Percentiles rank a stretch among this genome's conserved stretches.
These are phyloP conservation scores for Incumbomyces delicatus DNA, from an alignment of 2,329 filamentous ascomycete genomes.

Conservation along the genomic window DNA sequence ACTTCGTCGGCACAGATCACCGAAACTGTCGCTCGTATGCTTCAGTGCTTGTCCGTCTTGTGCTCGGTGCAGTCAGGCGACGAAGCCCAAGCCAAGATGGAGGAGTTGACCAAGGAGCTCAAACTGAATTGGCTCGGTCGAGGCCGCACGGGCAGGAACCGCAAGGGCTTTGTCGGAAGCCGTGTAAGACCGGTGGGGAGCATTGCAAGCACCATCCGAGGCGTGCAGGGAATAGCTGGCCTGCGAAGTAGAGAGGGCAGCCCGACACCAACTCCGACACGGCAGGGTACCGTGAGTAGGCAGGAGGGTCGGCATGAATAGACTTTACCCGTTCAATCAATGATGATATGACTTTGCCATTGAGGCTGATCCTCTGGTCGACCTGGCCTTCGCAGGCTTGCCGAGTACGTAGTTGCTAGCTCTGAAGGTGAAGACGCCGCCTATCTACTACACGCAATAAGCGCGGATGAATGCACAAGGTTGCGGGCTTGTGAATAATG, in stretches of 20 bases:
- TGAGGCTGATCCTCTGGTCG: too few species aligned
- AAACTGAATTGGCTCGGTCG: conserved; percentile 96
- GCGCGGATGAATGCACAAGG: too few species aligned
- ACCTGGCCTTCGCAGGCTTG: too few species aligned
- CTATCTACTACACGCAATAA: too few species aligned
- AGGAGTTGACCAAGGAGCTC: conserved; percentile 72
- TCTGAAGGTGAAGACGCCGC: too few species aligned
- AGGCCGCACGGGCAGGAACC: conserved; percentile 77
- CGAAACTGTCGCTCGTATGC: conserved; percentile 87
- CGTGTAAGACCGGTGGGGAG: conserved; percentile 28
- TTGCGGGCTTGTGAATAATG: too few species aligned
- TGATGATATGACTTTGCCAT: too few species aligned
- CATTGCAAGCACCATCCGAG: conserved; percentile 12
- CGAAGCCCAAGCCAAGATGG: conserved; percentile 65
- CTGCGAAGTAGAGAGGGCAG: conserved; percentile 18
- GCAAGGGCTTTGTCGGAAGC: conserved; percentile 77
- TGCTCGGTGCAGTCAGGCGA: conserved; percentile 66
- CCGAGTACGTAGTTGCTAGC: too few species aligned
- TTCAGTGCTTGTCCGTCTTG: conserved; percentile 90
- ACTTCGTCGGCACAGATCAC: conserved; percentile 64
- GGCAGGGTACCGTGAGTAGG: conserved; percentile 18
- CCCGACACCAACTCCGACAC: conserved; percentile 22
- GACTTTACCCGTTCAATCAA: too few species aligned
- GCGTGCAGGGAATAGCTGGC: neutral
- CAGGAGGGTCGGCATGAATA: neutral